Conservation (phyloP, 371 early-diverging fungal species). For the Phascolomyces articulosus region DNA sequence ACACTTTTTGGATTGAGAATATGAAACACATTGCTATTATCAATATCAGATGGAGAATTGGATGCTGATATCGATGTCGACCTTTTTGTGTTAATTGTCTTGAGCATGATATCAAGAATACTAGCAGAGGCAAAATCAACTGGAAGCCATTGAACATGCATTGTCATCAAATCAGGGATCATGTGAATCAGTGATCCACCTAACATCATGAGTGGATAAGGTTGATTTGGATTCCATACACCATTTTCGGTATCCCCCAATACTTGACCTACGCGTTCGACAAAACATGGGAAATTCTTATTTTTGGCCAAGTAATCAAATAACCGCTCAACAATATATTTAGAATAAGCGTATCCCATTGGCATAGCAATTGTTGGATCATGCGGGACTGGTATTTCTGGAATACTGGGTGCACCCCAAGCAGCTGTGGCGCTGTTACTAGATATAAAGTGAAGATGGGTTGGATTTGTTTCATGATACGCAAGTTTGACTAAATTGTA, state of each 20-base stretch:
- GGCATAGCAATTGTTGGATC: constrained; percentile 35
- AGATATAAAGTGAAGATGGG: constrained; percentile 40
- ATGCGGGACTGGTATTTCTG: background rate
- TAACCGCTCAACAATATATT: constrained; percentile 42
- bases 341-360: constrained; percentile 49
- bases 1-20: constrained; percentile 35
- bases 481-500: constrained; percentile 42
- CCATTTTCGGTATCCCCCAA: constrained; percentile 41
- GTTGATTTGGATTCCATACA: constrained; percentile 45
- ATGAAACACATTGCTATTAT: constrained; percentile 21
- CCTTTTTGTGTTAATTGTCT: constrained; percentile 15
- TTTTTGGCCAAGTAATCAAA: constrained; percentile 26
- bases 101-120: constrained; percentile 33
- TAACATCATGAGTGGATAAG: constrained; percentile 33
- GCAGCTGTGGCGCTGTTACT: constrained; percentile 32
- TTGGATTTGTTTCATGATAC: constrained; percentile 28
- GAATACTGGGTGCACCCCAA: constrained; percentile 16
- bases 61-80: background rate
- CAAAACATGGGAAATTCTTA: constrained; percentile 28
- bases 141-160: constrained; percentile 37
- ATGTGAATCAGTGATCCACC: constrained; percentile 34
- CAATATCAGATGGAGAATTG: too few species aligned
- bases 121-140: constrained; percentile 33
- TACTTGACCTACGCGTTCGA: constrained; percentile 47
- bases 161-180: constrained; percentile 10